phyloP scores from a whole-genome alignment of 2,329 filamentous ascomycete species.

The Magnaporthiopsis incrustans region DNA sequence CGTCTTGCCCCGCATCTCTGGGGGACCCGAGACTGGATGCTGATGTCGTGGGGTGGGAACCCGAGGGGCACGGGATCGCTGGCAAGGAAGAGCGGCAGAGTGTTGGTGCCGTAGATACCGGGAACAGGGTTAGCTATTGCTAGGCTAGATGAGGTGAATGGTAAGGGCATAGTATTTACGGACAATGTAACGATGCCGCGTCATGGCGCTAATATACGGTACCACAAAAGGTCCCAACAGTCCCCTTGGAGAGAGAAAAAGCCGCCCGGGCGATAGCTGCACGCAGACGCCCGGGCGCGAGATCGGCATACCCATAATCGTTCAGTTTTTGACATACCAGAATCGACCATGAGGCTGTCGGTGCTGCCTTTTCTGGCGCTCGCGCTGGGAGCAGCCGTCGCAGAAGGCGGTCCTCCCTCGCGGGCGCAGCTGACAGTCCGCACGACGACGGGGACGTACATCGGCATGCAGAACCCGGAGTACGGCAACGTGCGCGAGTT shows the following conservation, averaged over 20 bases:
- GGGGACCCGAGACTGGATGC: neutral
- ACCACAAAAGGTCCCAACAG: no score
- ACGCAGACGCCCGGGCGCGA: no score
- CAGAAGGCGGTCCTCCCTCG: neutral
- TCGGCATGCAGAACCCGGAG: conserved; percentile 23
- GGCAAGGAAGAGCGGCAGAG: neutral
- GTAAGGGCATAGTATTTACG: no score
- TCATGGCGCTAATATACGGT: no score
- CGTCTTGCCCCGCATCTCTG: neutral
- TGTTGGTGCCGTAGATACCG: neutral
- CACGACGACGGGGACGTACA: conserved; percentile 24
- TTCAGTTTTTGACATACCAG: no score
- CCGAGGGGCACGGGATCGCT: neutral
- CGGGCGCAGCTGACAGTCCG: conserved; percentile 17
- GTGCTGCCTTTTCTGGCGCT: neutral
- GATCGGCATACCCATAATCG: no score
- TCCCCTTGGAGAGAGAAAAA: no score
- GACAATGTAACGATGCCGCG: no score
- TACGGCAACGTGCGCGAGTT: conserved; percentile 28
- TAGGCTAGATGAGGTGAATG: no score
- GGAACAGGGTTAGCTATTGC: neutral
- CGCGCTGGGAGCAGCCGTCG: no score
- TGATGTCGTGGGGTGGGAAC: neutral
- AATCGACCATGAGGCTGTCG: neutral
- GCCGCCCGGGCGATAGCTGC: no score